Evolutionary conservation across 495 filamentous ascomycete genomes (phyloP).

Genomic region (Aspergillus sclerotiicarbonarius): DNA sequence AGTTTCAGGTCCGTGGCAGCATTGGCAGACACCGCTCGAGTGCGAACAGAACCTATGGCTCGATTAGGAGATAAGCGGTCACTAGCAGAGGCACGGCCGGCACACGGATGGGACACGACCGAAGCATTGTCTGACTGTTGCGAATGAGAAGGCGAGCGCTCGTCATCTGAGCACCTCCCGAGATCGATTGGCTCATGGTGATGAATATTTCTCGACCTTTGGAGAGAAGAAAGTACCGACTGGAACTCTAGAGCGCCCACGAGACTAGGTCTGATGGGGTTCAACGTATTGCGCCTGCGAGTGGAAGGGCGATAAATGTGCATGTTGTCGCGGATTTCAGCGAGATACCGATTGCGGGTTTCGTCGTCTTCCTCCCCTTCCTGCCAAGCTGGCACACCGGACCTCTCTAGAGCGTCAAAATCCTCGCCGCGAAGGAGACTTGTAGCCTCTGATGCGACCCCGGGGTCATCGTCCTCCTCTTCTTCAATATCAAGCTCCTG

Average conservation of each 20-base stretch:
- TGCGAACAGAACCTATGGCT: constrained; percentile 33
- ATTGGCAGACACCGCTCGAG: constrained; percentile 67
- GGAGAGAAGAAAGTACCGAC: constrained; percentile 77
- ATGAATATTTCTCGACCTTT: constrained; percentile 69
- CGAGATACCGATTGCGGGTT: constrained; percentile 65
- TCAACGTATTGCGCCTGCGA: constrained; percentile 70
- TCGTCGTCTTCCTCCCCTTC: constrained; percentile 69
- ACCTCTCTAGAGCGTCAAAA: constrained; percentile 69
- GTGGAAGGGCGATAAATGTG: constrained; percentile 68
- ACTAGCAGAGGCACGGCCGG: constrained; percentile 22
- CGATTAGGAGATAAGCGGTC: constrained; percentile 33
- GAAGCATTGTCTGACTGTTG: constrained; percentile 42
- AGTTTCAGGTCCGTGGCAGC: constrained; percentile 49
- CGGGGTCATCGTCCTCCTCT: constrained; percentile 71
- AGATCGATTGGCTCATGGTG: constrained; percentile 64
- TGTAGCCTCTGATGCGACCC: constrained; percentile 50
- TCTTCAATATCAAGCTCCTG: constrained; percentile 68
- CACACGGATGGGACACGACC: constrained; percentile 46
- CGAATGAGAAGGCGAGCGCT: constrained; percentile 40
- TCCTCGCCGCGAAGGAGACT: constrained; percentile 59
- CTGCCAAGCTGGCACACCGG: constrained; percentile 46
- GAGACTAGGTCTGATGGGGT: constrained; percentile 85
- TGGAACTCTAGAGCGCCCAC: constrained; percentile 94
- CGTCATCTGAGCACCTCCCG: constrained; percentile 71
- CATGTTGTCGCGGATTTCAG: constrained; percentile 91